Evolutionary conservation across 768 basidiomycete genomes (phyloP).

Genomic region (Daedalea quercina): DNA sequence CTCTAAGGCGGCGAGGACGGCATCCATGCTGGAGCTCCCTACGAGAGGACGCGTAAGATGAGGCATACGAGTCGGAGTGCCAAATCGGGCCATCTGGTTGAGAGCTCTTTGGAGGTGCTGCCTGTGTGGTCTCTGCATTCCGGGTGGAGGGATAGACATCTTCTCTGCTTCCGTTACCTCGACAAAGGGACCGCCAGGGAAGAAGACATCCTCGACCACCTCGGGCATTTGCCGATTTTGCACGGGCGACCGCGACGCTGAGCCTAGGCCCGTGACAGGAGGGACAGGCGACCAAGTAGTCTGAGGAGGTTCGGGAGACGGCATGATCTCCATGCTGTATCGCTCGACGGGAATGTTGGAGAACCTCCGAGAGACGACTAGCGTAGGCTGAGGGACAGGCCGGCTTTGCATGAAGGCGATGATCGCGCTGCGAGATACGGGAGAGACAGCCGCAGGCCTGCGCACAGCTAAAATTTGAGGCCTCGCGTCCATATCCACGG

Average conservation of each 20-base stretch:
- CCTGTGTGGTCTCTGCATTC: neutral
- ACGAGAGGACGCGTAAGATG: too few relatives aligned
- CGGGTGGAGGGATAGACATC: neutral
- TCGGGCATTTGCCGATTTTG: neutral
- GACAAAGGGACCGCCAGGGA: neutral
- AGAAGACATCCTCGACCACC: neutral
- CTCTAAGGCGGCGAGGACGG: too few relatives aligned
- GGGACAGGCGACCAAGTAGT: neutral
- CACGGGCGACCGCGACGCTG: neutral
- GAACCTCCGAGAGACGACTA: neutral
- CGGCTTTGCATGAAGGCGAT: neutral
- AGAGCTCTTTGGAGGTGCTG: neutral
- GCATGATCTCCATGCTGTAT: neutral
- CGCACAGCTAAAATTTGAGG: neutral
- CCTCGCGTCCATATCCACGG: neutral
- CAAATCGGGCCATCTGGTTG: too few relatives aligned
- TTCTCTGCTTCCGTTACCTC: neutral
- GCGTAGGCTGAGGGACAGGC: neutral
- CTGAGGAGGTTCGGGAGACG: neutral
- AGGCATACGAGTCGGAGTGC: too few relatives aligned
- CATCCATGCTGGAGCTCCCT: too few relatives aligned
- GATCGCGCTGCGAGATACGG: neutral
- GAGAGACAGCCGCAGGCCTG: neutral
- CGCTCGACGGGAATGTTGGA: neutral
- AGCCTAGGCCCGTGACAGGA: neutral